Evolutionary conservation across 2,329 filamentous ascomycete species (phyloP), one percentile per base, ranked within the genome.

Genomic region (Ophiostoma sp.): DNA sequence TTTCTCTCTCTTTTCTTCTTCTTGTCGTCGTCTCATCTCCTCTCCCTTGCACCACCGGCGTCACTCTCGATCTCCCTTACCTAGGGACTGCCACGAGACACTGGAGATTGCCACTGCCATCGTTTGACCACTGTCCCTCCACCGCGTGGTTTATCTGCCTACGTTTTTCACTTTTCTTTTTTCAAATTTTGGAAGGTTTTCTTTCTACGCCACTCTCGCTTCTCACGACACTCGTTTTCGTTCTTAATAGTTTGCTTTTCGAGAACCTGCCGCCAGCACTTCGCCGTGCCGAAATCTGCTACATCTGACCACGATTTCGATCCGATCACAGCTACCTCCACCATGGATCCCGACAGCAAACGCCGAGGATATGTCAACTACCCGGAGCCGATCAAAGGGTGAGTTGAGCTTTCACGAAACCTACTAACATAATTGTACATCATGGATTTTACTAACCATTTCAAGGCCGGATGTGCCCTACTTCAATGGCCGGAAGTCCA

Each of bases 401-500:
- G 74, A 72, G 81, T 77, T 55, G 36, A 17, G 9, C n/a, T 42
- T 31, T 25, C 8, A 33, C 6, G 12, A 45, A 12, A 15, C 12
- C 12, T 45, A 15, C 9, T 11, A 15, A 3, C 8, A 2, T 42
- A 11, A 42, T 12, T 42, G 39, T 42, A 12, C 39, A 42, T 15
- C 39, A 42, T 15, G 11, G 1, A 59, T 42, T n/a, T 19, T 48
- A 25, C 64, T 72, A 39, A 74, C 55, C 31, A 25, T n/a, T 42
- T 42, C 3, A 72, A 83, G 82, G 45, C 82, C 82, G 6, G 75
- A 81, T 22, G 76, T 81, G 15, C 84, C 84, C 0, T 87, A 86
- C 77, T 79, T 83, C 64, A 83, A 85, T 78, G 83, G 84, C 48
- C 79, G 82, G 12, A 83, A 84, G 68, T 83, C 84, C 9, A 90